Conservation (phyloP, 129 eudicot species). For the Centaurea solstitialis region DNA sequence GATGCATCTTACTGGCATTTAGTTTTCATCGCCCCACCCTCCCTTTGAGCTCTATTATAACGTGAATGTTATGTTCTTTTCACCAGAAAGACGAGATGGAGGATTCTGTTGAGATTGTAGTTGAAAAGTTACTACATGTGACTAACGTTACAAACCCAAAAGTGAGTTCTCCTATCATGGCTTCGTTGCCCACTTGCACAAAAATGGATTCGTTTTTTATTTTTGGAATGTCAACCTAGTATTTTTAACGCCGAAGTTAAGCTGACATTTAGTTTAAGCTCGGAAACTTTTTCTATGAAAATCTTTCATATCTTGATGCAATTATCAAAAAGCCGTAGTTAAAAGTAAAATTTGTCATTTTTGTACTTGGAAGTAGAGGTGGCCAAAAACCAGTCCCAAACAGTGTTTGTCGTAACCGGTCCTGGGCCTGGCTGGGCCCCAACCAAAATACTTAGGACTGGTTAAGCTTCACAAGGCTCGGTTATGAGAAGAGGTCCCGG, state of each 20-base stretch:
- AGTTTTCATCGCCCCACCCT: conserved; percentile 4
- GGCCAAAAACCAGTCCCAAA: too few species aligned
- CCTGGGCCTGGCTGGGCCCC: too few species aligned
- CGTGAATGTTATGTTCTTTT: background rate
- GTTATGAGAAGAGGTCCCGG: too few species aligned
- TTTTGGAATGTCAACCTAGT: background rate
- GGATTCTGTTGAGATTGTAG: conserved; percentile 90
- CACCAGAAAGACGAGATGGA: conserved; percentile 85
- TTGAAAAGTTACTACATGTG: conserved; percentile 79
- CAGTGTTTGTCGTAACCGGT: too few species aligned
- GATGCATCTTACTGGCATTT: conserved; percentile 3
- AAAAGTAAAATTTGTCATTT: background rate
- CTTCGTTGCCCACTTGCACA: background rate
- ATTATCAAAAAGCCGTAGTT: too few species aligned
- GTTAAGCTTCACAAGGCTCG: too few species aligned
- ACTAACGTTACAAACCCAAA: conserved; percentile 69
- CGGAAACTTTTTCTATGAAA: background rate
- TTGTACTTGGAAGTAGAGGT: background rate
- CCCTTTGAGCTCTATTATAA: background rate
- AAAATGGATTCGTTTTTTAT: background rate
- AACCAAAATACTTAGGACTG: too few species aligned
- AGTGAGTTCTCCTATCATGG: conserved; percentile 38
- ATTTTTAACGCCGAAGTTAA: background rate
- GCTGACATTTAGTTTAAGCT: background rate
- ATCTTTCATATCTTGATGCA: background rate